phyloP scores from a whole-genome alignment of 805 yeast genomes.

The Kurtzmaniella cleridarum region DNA sequence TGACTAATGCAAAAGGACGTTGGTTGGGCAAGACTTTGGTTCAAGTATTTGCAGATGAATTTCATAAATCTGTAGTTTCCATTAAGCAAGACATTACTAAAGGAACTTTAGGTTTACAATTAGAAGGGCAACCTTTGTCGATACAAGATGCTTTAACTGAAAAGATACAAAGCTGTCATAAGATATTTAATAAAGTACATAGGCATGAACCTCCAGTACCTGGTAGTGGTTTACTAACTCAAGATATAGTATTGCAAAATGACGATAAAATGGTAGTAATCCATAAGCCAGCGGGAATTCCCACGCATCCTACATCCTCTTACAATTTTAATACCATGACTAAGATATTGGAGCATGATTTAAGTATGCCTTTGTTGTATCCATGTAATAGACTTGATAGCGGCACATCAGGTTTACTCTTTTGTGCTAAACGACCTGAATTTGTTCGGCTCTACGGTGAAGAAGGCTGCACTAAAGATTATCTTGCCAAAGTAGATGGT shows the following conservation, averaged over 20 bases:
- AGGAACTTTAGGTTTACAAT: too few relatives aligned
- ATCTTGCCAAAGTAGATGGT: slow-evolving; percentile 40
- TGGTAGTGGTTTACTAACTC: slow-evolving; percentile 4
- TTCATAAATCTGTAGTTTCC: slow-evolving; percentile 20
- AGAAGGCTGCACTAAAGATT: slow-evolving; percentile 23
- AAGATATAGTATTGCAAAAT: slow-evolving; percentile 26
- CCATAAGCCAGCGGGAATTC: slow-evolving; percentile 48
- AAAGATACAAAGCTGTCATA: slow-evolving; percentile 18
- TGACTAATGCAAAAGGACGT: slow-evolving; percentile 32
- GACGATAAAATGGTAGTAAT: slow-evolving; percentile 37
- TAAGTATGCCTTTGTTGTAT: slow-evolving; percentile 25
- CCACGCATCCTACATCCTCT: slow-evolving; percentile 49
- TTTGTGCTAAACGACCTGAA: slow-evolving; percentile 34
- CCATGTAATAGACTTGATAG: slow-evolving; percentile 48
- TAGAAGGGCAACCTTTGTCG: too few relatives aligned
- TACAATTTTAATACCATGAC: slow-evolving; percentile 39
- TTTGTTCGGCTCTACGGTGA: slow-evolving; percentile 25
- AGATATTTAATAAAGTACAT: slow-evolving; percentile 28
- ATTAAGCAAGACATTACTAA: too few relatives aligned
- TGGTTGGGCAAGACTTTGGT: slow-evolving; percentile 31
- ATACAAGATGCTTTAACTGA: too few relatives aligned
- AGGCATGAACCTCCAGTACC: slow-evolving; percentile 43
- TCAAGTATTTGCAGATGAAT: slow-evolving; percentile 27
- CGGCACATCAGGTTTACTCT: slow-evolving; percentile 46
- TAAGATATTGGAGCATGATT: slow-evolving; percentile 34